These are phyloP conservation scores for Fusarium beomiforme DNA, from an alignment of 2,329 filamentous ascomycete species.

Conservation along the genomic window DNA sequence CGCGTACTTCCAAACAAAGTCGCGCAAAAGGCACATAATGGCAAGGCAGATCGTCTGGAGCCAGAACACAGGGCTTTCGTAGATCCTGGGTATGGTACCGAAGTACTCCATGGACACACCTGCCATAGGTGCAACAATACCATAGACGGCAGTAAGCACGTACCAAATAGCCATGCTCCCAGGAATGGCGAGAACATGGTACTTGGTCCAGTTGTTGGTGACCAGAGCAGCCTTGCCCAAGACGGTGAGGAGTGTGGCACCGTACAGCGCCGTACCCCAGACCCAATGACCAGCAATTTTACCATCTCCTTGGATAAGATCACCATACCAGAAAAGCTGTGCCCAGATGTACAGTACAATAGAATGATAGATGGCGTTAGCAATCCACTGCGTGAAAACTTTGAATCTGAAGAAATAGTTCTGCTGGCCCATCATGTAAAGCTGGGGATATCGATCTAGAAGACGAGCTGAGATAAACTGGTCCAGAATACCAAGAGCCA, in stretches of 20 bases:
- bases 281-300: constrained; percentile 94
- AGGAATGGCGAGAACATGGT: constrained; percentile 93
- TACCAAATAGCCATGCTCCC: constrained; percentile 94
- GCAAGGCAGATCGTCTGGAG: constrained; percentile 86
- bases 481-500: constrained; percentile 95
- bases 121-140: constrained; percentile 83
- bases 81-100: constrained; percentile 83
- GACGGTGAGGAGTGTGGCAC: constrained; percentile 90
- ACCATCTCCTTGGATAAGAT: constrained; percentile 82
- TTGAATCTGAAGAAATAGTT: constrained; percentile 94
- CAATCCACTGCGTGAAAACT: constrained; percentile 92
- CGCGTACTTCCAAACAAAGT: constrained; percentile 96
- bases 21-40: constrained; percentile 82
- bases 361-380: constrained; percentile 95
- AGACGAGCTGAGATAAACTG: constrained; percentile 96
- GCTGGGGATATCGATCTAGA: constrained; percentile 93
- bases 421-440: constrained; percentile 92
- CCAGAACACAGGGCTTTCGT: constrained; percentile 88
- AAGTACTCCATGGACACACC: constrained; percentile 85
- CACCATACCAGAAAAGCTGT: constrained; percentile 82
- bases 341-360: constrained; percentile 89
- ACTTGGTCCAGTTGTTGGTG: constrained; percentile 99
- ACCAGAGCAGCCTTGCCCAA: constrained; percentile 94
- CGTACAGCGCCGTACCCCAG: constrained; percentile 96
- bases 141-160: constrained; percentile 88